phyloP scores from a whole-genome alignment of 129 eudicot species.

The Centella asiatica region DNA sequence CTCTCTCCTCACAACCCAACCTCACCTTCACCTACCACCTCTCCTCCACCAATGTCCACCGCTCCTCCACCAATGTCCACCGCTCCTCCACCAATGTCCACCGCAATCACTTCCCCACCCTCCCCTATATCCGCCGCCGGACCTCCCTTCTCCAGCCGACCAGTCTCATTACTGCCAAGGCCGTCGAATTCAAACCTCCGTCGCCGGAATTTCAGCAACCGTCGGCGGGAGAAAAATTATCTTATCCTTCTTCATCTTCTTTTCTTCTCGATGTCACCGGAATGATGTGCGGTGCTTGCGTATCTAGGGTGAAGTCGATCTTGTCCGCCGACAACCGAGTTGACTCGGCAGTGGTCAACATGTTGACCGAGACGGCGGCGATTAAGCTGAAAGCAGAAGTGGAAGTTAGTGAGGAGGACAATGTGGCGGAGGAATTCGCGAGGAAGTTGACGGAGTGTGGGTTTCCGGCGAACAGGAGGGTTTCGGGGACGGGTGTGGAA shows the following conservation, averaged over 20 bases:
- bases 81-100: conserved; percentile 9
- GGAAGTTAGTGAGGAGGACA: conserved; percentile 9
- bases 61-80: conserved; percentile 17
- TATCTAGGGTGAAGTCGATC: conserved; percentile 67
- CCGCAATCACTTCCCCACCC: conserved; percentile 1
- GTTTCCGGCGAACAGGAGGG: conserved; percentile 60
- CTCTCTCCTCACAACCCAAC: conserved; percentile 37
- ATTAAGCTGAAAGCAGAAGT: conserved; percentile 37
- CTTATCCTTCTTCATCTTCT: conserved; percentile 14
- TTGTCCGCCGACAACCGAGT: conserved; percentile 58
- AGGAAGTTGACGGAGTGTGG: conserved; percentile 75
- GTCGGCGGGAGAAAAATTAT: conserved; percentile 5
- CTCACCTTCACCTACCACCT: conserved; percentile 23
- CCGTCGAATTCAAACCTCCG: conserved; percentile 39
- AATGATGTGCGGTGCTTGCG: conserved; percentile 96
- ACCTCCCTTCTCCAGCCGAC: conserved; percentile 24
- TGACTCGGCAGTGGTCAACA: conserved; percentile 78
- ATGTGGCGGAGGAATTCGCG: conserved; percentile 57
- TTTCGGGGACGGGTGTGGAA: conserved; percentile 59
- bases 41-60: conserved; percentile 18
- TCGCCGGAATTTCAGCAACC: conserved; percentile 7
- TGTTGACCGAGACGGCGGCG: conserved; percentile 90
- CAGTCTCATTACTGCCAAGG: conserved; percentile 35
- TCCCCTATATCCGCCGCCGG: conserved; percentile 22
- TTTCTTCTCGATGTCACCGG: conserved; percentile 75